Conservation (phyloP, 2,329 filamentous ascomycete genomes). For the Fusarium neocosmosporiellum region DNA sequence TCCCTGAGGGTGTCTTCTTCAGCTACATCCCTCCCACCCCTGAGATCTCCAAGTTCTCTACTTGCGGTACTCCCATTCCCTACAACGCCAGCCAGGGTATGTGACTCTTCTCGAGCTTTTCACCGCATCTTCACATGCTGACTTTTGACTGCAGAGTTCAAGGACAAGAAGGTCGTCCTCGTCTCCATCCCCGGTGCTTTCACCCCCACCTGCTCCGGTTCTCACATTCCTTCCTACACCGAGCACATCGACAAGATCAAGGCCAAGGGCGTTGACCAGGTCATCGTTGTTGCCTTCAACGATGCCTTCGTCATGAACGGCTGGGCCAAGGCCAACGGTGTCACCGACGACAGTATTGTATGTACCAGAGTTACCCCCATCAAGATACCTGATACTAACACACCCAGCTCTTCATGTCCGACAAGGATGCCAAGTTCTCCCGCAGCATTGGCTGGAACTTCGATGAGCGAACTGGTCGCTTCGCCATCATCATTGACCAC, state of each 20-base stretch:
- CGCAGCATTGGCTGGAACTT: conserved; percentile 81
- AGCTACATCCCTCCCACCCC: conserved; percentile 82
- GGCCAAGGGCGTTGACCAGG: conserved; percentile 83
- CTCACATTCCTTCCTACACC: conserved; percentile 85
- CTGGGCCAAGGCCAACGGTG: conserved; percentile 88
- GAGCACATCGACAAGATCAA: conserved; percentile 76
- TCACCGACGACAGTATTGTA: conserved; percentile 75
- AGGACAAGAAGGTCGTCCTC: conserved; percentile 66
- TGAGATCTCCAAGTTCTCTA: conserved; percentile 75
- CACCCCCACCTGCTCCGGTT: conserved; percentile 86
- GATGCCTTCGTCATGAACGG: conserved; percentile 89
- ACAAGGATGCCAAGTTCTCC: conserved; percentile 76
- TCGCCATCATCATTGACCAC: conserved; percentile 84
- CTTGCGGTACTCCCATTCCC: conserved; percentile 81
- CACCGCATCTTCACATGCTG: conserved; percentile 12
- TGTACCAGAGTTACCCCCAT: conserved; percentile 37
- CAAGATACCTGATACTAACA: conserved; percentile 13
- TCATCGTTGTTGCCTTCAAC: conserved; percentile 86
- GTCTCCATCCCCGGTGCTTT: conserved; percentile 77
- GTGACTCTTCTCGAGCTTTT: conserved; percentile 29
- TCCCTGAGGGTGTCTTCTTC: conserved; percentile 85
- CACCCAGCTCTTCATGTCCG: conserved; percentile 78
- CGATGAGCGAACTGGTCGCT: conserved; percentile 80
- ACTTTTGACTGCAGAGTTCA: conserved; percentile 57
- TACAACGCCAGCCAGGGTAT: conserved; percentile 83